Evolutionary conservation across 192 early-diverging fungal species (phyloP).

Genomic region (Pilaira anomala): DNA sequence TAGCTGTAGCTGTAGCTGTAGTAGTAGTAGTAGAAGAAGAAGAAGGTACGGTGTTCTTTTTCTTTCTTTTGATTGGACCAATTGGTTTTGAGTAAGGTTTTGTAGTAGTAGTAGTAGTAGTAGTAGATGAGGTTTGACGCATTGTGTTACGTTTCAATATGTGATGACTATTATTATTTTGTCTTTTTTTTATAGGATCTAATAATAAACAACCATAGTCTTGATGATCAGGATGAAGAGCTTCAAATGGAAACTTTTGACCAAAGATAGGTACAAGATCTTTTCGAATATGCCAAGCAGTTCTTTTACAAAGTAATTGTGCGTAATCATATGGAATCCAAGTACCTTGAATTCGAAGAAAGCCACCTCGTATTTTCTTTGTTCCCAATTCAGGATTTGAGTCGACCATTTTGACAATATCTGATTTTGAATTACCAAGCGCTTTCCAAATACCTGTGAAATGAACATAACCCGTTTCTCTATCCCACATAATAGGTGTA

Average conservation of each 20-base stretch:
- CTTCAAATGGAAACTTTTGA: slow-evolving; percentile 28
- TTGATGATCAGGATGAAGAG: slow-evolving; percentile 28
- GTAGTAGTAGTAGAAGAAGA: too few relatives aligned
- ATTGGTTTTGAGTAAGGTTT: slow-evolving; percentile 5
- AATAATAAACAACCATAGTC: slow-evolving; percentile 35
- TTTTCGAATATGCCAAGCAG: slow-evolving; percentile 38
- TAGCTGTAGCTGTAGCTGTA: neutral
- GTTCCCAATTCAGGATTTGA: slow-evolving; percentile 55
- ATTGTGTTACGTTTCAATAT: slow-evolving; percentile 9
- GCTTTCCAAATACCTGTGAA: slow-evolving; percentile 64
- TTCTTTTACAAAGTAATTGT: slow-evolving; percentile 35
- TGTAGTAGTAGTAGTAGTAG: too few relatives aligned
- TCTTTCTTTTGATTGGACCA: slow-evolving; percentile 1
- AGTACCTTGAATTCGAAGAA: slow-evolving; percentile 59
- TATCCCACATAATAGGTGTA: slow-evolving; percentile 64
- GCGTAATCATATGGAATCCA: slow-evolving; percentile 51
- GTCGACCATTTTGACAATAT: slow-evolving; percentile 61
- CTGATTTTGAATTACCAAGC: slow-evolving; percentile 54
- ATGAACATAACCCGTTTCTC: slow-evolving; percentile 58
- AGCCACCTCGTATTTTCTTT: slow-evolving; percentile 58
- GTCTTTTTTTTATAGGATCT: slow-evolving; percentile 29
- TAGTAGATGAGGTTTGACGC: too few relatives aligned
- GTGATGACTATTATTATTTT: too few relatives aligned
- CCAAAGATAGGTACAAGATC: slow-evolving; percentile 44
- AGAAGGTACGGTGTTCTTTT: too few relatives aligned